Evolutionary conservation across 148 eudicot genomes (phyloP).

Genomic region (Vaccinium darrowii): DNA sequence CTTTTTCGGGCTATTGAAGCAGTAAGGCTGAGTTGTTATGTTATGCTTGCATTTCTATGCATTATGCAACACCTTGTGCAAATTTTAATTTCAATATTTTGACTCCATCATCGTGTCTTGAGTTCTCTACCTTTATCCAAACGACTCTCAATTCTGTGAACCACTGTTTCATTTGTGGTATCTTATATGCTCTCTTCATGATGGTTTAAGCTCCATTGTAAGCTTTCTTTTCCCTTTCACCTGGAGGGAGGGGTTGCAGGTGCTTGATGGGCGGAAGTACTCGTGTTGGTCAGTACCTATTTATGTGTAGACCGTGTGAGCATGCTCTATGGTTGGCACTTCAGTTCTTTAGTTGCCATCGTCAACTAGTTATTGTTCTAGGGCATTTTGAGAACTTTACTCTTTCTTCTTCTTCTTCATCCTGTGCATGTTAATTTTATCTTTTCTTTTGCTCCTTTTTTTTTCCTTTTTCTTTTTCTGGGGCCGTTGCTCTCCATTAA

Average conservation of each 20-base stretch:
- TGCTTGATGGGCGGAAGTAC: neutral
- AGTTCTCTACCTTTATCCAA: neutral
- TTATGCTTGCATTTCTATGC: neutral
- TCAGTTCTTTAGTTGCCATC: neutral
- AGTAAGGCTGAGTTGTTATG: conserved; percentile 36
- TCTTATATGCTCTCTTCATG: neutral
- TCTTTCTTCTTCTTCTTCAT: neutral
- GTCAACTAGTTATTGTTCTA: neutral
- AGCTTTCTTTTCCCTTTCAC: neutral
- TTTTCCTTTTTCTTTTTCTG: too few species aligned
- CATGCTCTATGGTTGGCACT: neutral
- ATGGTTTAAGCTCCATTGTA: neutral
- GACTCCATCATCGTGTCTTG: neutral
- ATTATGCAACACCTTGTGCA: neutral
- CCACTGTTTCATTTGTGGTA: neutral
- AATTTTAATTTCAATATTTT: neutral
- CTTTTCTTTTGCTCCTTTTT: neutral
- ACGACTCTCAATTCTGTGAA: neutral
- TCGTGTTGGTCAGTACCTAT: neutral
- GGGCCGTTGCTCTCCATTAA: too few species aligned
- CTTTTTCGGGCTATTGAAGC: conserved; percentile 80
- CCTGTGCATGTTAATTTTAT: too few species aligned
- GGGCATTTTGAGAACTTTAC: neutral
- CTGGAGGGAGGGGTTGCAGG: neutral
- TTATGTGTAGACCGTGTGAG: neutral